Conservation (phyloP, 2,329 filamentous ascomycete genomes). For the Chrysoporthe cubensis region DNA sequence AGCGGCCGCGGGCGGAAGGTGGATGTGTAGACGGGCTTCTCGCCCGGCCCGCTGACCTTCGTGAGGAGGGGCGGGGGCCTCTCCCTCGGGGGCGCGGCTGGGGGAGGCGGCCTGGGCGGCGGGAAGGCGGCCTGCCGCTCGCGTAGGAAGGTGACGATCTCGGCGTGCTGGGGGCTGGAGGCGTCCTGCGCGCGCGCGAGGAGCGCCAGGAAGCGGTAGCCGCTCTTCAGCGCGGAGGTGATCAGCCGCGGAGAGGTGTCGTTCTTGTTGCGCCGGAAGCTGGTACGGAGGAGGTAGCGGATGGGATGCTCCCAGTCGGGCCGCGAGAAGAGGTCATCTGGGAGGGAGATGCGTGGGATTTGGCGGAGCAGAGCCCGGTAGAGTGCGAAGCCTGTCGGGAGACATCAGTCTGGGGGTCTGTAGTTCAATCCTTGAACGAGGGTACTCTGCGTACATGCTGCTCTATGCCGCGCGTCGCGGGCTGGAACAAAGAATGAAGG, state of each 20-base stretch:
- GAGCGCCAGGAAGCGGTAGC: constrained; percentile 60
- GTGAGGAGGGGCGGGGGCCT: constrained; percentile 31
- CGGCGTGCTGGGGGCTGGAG: constrained; percentile 45
- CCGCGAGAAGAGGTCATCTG: constrained; percentile 46
- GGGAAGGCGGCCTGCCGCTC: constrained; percentile 36
- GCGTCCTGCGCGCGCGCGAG: constrained; percentile 43
- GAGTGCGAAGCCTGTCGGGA: constrained; percentile 64
- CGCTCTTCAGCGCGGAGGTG: constrained; percentile 64
- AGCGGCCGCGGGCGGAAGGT: constrained; percentile 53
- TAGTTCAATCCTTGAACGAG: background rate
- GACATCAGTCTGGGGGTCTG: constrained; percentile 13
- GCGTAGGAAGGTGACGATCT: constrained; percentile 47
- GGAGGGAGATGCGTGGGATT: constrained; percentile 57
- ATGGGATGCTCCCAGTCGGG: constrained; percentile 50
- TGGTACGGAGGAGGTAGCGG: constrained; percentile 60
- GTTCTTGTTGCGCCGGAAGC: constrained; percentile 63
- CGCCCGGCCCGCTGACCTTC: constrained; percentile 33
- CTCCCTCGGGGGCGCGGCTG: constrained; percentile 29
- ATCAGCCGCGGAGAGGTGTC: constrained; percentile 64
- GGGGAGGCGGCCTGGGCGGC: constrained; percentile 42
- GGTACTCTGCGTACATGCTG: constrained; percentile 46
- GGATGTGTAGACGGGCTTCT: constrained; percentile 52
- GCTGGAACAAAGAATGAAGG: constrained; percentile 50
- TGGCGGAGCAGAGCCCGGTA: constrained; percentile 71
- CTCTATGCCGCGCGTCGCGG: constrained; percentile 56